Evolutionary conservation across 192 early-diverging fungal genomes (phyloP).

Genomic region (Gigaspora rosea): DNA sequence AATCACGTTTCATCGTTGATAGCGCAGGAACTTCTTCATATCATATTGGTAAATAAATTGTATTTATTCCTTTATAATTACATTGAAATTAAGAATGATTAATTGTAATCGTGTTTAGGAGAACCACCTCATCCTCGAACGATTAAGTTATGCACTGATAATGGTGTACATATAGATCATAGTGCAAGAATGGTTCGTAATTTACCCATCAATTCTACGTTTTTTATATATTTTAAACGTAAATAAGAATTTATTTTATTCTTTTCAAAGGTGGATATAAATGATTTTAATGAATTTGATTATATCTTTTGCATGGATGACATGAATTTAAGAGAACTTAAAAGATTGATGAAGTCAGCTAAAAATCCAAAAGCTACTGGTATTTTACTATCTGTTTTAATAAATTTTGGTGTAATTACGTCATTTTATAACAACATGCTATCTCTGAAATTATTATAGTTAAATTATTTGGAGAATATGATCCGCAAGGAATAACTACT

Average conservation of each 20-base stretch:
- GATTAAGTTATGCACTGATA: slow-evolving; percentile 60
- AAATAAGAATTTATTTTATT: background rate
- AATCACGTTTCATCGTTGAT: too few relatives aligned
- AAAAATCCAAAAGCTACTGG: slow-evolving; percentile 33
- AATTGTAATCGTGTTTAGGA: slow-evolving; percentile 5
- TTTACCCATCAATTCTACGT: background rate
- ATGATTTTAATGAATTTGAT: too few relatives aligned
- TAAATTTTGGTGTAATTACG: slow-evolving; percentile 20
- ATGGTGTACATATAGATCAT: slow-evolving; percentile 79
- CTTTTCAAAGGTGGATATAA: background rate
- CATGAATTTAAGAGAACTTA: too few relatives aligned
- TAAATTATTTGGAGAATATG: slow-evolving; percentile 78
- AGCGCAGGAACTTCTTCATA: too few relatives aligned
- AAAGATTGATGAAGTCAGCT: too few relatives aligned
- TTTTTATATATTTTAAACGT: background rate
- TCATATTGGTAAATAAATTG: too few relatives aligned
- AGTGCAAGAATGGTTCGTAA: slow-evolving; percentile 64
- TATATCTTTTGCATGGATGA: too few relatives aligned
- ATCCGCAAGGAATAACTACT: slow-evolving; percentile 68
- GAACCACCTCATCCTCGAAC: slow-evolving; percentile 68
- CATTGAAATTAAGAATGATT: background rate
- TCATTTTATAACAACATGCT: background rate
- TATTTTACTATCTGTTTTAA: slow-evolving; percentile 33
- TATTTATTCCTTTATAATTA: background rate
- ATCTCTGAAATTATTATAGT: slow-evolving; percentile 39